Conservation (phyloP, 2,329 filamentous ascomycete genomes). For the Salinomyces thailandicus region DNA sequence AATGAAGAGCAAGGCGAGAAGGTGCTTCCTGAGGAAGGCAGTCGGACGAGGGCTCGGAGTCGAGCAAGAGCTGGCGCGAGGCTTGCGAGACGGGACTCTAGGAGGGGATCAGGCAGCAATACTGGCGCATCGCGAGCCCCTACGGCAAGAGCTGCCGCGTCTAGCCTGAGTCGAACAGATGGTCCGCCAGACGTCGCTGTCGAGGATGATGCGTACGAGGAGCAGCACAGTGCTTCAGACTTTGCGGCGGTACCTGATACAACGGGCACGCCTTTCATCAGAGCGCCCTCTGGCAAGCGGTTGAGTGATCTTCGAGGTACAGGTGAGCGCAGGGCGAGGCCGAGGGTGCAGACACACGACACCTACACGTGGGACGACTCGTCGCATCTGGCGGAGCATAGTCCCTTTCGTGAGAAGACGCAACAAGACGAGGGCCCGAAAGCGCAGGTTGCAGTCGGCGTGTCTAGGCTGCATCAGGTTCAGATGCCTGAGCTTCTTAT, state of each 20-base stretch:
- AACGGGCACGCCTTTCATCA: slow-evolving; percentile 43
- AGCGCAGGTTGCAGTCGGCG: slow-evolving; percentile 67
- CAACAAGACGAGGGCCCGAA: slow-evolving; percentile 26
- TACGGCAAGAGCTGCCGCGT: slow-evolving; percentile 8
- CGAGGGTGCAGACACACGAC: slow-evolving; percentile 31
- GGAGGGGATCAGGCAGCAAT: slow-evolving; percentile 12
- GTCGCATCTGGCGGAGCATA: slow-evolving; percentile 22
- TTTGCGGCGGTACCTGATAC: slow-evolving; percentile 15
- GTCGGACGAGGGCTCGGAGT: slow-evolving; percentile 4
- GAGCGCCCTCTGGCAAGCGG: slow-evolving; percentile 37
- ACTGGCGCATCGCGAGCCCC: slow-evolving; percentile 7
- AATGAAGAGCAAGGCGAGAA: slow-evolving; percentile 27
- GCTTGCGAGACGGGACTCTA: slow-evolving; percentile 9
- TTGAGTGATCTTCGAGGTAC: slow-evolving; percentile 8
- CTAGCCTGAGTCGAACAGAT: slow-evolving; percentile 19
- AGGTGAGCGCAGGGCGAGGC: slow-evolving; percentile 14
- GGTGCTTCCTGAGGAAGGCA: slow-evolving; percentile 8
- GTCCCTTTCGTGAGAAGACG: slow-evolving; percentile 15
- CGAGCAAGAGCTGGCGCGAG: slow-evolving; percentile 11
- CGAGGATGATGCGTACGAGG: slow-evolving; percentile 4
- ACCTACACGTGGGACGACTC: slow-evolving; percentile 41
- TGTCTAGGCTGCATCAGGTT: slow-evolving; percentile 84
- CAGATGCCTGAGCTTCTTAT: slow-evolving; percentile 68
- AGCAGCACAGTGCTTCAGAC: slow-evolving; percentile 4
- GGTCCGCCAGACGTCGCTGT: slow-evolving; percentile 9